Percentiles rank a stretch among this genome's conserved stretches.
phyloP scores from a whole-genome alignment of 2,329 filamentous ascomycete species.

The Ceratocystis alfenasii region DNA sequence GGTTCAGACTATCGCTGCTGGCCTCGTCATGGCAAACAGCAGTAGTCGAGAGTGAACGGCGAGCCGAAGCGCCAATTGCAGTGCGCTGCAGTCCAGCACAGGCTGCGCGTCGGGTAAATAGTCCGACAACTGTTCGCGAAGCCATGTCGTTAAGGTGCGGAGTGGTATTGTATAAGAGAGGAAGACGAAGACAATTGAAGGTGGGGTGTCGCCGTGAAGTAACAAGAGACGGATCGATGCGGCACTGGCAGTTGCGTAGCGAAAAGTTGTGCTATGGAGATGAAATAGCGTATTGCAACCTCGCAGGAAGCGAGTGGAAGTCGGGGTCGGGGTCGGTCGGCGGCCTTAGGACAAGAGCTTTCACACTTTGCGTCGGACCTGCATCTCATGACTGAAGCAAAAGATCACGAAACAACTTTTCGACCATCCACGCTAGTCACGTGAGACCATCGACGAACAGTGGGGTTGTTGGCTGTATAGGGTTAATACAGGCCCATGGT shows the following conservation, averaged over 20 bases:
- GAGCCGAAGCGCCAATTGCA: background rate
- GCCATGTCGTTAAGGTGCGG: background rate
- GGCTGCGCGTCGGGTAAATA: background rate
- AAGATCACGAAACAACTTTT: constrained; percentile 18
- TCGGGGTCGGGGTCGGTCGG: background rate
- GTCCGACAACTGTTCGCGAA: background rate
- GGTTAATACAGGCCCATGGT: background rate
- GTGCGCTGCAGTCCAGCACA: constrained; percentile 1
- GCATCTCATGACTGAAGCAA: background rate
- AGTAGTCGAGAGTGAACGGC: constrained; percentile 16
- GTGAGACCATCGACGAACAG: constrained; percentile 3
- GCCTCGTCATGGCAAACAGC: background rate
- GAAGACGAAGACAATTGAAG: background rate
- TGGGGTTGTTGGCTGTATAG: constrained; percentile 8
- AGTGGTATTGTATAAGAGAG: background rate
- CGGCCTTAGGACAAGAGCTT: background rate
- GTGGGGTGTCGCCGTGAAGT: constrained; percentile 2
- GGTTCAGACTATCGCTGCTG: constrained; percentile 26
- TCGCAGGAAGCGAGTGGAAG: background rate
- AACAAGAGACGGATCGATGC: too few relatives aligned
- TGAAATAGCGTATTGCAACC: background rate
- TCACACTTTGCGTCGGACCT: background rate
- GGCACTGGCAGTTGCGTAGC: background rate
- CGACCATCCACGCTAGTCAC: constrained; percentile 14
- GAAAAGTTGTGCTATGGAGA: background rate